Base-by-base conservation (phyloP, 2,329 filamentous ascomycete genomes). In the Huntiella abstrusa region DNA sequence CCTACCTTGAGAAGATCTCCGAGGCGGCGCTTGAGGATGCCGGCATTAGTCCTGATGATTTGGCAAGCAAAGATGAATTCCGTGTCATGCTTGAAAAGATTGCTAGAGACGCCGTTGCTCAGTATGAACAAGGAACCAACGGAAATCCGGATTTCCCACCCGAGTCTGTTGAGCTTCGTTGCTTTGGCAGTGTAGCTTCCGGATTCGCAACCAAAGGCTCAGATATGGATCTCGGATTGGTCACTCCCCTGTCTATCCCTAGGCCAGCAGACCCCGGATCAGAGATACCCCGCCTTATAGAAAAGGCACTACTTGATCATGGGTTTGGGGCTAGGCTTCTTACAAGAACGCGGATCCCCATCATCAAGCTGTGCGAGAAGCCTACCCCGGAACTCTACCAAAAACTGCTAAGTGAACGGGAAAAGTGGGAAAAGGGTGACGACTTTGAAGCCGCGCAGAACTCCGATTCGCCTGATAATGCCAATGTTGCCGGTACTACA, bases 131-230 rank as follows among this genome's bases (percentile, higher is more conserved):
- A 7, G 56, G 61, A n/a, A 53, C 55, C 2, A 62, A 61, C 22
- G 57, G 62, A 13, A 52, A 61, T 4, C 49, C 51, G 0, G 61
- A 69, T 6, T 76, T 81, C 48, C 62, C 68, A 12, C 56, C 68
- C 17, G 56, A 63, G 7, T 71, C 71, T 44, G 70, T 88, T n/a
- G 67, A 75, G 45, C 65, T 92, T 11, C 75, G 75, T 54, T 84
- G 80, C 55, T 92, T 91, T 56, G 86, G 85, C 4, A 92, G 85
- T 57, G 67, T 92, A 41, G 73, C 75, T 15, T 87, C 85, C 10
- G 86, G 86, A 0, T 93, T 93, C 61, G 87, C 83, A 3, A 85
- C 83, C 8, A 82, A 82, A 54, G 75, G 77, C n/a, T 88, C 86
- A 1, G 86, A 94, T 55, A 85, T 94, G 80, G 87, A 95, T 59